A percentile compares a stretch with the other conserved stretches of the same genome.
These are phyloP conservation scores for Russula compacta DNA, from an alignment of 768 basidiomycete genomes.

Conservation along the genomic window DNA sequence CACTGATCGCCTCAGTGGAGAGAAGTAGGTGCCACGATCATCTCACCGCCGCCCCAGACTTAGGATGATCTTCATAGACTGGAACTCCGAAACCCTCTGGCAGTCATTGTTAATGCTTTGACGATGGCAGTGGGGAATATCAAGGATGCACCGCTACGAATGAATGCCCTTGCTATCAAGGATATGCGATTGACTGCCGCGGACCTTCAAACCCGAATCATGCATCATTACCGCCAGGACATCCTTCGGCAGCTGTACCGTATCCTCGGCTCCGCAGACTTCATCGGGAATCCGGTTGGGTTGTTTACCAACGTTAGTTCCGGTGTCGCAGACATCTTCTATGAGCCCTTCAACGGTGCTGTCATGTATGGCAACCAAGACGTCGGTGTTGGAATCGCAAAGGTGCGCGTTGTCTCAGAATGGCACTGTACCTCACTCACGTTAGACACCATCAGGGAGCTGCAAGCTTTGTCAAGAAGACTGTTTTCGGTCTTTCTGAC, in stretches of 20 bases:
- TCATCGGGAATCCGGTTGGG: slow-evolving; percentile 92
- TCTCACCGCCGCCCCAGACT: not conserved
- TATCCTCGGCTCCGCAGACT: slow-evolving; percentile 96
- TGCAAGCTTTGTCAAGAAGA: slow-evolving; percentile 97
- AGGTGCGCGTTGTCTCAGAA: slow-evolving; percentile 39
- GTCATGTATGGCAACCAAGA: slow-evolving; percentile 96
- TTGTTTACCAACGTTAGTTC: slow-evolving; percentile 98
- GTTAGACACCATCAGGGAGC: slow-evolving; percentile 56
- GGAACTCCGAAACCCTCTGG: slow-evolving; percentile 80
- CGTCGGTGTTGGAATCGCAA: slow-evolving; percentile 87
- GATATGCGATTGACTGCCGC: slow-evolving; percentile 85
- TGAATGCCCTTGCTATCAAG: slow-evolving; percentile 90
- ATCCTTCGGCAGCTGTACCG: slow-evolving; percentile 90
- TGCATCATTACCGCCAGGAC: slow-evolving; percentile 91
- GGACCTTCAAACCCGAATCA: slow-evolving; percentile 74
- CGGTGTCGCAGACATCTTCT: slow-evolving; percentile 96
- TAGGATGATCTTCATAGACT: slow-evolving; percentile 34
- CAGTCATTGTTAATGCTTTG: slow-evolving; percentile 86
- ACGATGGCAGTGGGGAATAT: slow-evolving; percentile 97
- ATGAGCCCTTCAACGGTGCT: slow-evolving; percentile 94
- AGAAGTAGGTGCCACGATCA: slow-evolving; percentile 52
- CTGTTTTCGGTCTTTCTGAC: slow-evolving; percentile 92
- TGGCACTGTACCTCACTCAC: not conserved
- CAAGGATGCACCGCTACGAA: slow-evolving; percentile 88
- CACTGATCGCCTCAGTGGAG: slow-evolving; percentile 85